Evolutionary conservation across 2,329 filamentous ascomycete species (phyloP).

Genomic region (Didymella keratinophila): DNA sequence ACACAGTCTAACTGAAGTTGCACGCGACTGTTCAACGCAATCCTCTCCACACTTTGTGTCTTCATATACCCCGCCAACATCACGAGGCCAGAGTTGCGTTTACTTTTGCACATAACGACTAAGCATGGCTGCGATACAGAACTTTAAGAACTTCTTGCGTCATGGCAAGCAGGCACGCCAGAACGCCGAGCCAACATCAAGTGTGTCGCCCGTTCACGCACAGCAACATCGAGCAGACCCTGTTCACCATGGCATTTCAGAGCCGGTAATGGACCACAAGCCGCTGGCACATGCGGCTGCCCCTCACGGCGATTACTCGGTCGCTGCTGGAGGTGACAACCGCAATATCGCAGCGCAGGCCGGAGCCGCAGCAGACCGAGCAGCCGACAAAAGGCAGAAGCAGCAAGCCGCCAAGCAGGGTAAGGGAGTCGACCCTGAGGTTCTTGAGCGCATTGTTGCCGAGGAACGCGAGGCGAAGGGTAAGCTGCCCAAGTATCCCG

Average conservation of each 20-base stretch:
- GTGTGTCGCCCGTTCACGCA: constrained; percentile 70
- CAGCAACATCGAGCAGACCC: constrained; percentile 61
- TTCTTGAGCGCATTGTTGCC: constrained; percentile 84
- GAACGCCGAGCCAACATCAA: constrained; percentile 68
- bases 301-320: constrained; percentile 65
- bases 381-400: constrained; percentile 68
- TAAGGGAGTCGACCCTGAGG: constrained; percentile 64
- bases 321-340: constrained; percentile 67
- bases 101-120: constrained; percentile 24
- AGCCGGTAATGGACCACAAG: constrained; percentile 65
- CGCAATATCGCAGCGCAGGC: constrained; percentile 73
- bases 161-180: constrained; percentile 94
- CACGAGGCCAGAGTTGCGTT: constrained; percentile 25
- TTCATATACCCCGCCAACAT: constrained; percentile 29
- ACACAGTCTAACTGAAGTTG: constrained; percentile 27
- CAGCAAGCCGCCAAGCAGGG: constrained; percentile 58
- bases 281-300: constrained; percentile 61
- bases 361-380: constrained; percentile 69
- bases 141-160: constrained; percentile 97
- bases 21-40: constrained; percentile 24
- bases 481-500: constrained; percentile 86
- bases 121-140: constrained; percentile 80
- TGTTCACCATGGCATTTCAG: constrained; percentile 65
- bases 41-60: constrained; percentile 23
- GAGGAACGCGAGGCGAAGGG: constrained; percentile 88